Evolutionary conservation across 768 basidiomycete species (phyloP).

Genomic region (Tylopilus vinaceipallidus): DNA sequence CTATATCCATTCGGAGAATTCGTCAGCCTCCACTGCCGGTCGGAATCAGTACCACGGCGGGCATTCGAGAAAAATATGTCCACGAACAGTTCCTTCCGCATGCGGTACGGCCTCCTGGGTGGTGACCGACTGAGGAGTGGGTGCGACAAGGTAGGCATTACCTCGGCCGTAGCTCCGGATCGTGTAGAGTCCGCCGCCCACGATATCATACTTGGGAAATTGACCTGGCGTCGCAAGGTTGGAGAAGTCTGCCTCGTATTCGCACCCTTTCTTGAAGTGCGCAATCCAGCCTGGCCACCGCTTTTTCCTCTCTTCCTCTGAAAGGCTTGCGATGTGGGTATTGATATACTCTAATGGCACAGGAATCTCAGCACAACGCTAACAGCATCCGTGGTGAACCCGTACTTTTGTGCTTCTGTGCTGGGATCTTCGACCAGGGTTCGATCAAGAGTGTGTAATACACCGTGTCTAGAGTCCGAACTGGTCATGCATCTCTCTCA

Average conservation of each 20-base stretch:
- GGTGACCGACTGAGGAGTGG: neutral
- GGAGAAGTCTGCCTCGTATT: neutral
- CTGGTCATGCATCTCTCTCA: neutral
- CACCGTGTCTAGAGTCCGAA: neutral
- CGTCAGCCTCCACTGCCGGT: neutral
- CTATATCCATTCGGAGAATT: neutral
- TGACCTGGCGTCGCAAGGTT: neutral
- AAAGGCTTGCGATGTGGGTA: neutral
- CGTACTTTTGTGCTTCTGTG: neutral
- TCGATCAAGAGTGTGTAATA: neutral
- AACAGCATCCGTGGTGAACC: neutral
- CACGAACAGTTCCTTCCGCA: neutral
- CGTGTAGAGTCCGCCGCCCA: neutral
- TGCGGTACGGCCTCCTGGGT: neutral
- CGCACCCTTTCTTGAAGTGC: neutral
- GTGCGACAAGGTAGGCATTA: neutral
- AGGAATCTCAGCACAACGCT: neutral
- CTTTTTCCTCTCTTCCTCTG: neutral
- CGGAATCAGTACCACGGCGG: neutral
- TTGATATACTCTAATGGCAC: constrained; percentile 1
- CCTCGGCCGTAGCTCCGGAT: neutral
- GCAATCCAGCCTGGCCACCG: neutral
- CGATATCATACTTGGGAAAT: constrained; percentile 1
- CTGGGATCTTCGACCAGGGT: neutral
- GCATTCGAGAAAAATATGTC: too few species aligned